Evolutionary conservation across 768 basidiomycete species (phyloP).

Genomic region (Guyanaporus albipodus): DNA sequence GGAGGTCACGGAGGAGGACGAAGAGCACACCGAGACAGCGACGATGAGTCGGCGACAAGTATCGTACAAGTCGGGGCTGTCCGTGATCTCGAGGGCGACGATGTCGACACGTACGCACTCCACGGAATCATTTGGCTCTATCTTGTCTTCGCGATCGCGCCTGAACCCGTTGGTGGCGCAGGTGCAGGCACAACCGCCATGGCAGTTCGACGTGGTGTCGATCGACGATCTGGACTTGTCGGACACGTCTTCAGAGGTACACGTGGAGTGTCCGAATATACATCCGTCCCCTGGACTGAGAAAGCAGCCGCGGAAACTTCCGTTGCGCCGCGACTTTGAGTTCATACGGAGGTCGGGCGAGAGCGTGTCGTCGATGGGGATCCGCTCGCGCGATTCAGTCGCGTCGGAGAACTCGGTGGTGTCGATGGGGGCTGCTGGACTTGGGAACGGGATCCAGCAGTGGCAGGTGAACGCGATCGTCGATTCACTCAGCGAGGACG

Average conservation of each 20-base stretch:
- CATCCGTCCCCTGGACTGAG: slow-evolving; percentile 51
- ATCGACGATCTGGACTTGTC: slow-evolving; percentile 81
- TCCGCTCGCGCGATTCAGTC: slow-evolving; percentile 58
- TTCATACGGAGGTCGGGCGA: slow-evolving; percentile 67
- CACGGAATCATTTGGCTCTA: slow-evolving; percentile 32
- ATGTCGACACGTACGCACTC: slow-evolving; percentile 30
- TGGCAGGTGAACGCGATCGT: slow-evolving; percentile 83
- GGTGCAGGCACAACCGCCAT: slow-evolving; percentile 41
- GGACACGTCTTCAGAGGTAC: slow-evolving; percentile 61
- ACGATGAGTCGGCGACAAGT: slow-evolving; percentile 10
- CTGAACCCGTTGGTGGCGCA: slow-evolving; percentile 33
- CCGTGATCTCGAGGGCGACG: slow-evolving; percentile 15
- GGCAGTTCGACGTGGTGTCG: slow-evolving; percentile 68
- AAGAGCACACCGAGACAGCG: slow-evolving; percentile 17
- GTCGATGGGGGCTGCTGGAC: slow-evolving; percentile 38
- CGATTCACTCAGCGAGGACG: slow-evolving; percentile 70
- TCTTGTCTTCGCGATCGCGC: slow-evolving; percentile 28
- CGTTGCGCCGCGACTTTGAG: slow-evolving; percentile 75
- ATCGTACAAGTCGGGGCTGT: slow-evolving; percentile 24
- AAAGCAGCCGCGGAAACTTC: slow-evolving; percentile 55
- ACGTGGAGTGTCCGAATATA: slow-evolving; percentile 30
- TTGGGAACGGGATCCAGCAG: slow-evolving; percentile 50
- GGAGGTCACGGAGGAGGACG: slow-evolving; percentile 32
- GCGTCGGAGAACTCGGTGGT: slow-evolving; percentile 40
- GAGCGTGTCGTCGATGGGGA: slow-evolving; percentile 77